A percentile compares a stretch with the other conserved stretches of the same genome.
phyloP scores from a whole-genome alignment of 805 yeast species.

The Nakazawaea molendinolei region DNA sequence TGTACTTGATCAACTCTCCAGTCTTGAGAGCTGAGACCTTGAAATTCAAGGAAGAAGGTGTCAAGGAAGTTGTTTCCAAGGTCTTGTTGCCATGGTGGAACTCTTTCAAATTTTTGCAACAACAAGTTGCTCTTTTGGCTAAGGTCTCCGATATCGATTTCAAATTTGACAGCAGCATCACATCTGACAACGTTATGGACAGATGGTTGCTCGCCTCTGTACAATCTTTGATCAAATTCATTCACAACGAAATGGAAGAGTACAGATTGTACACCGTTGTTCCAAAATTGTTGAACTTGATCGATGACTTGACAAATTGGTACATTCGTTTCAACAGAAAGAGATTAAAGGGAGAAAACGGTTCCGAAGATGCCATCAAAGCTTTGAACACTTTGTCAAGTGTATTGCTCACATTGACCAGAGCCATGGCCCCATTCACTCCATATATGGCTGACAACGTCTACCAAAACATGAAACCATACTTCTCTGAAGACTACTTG shows the following conservation, averaged over 20 bases:
- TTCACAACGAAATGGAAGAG: constrained; percentile 83
- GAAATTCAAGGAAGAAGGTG: constrained; percentile 98
- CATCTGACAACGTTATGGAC: constrained; percentile 90
- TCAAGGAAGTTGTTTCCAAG: constrained; percentile 92
- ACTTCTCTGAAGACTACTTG: constrained; percentile 55
- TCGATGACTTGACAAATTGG: constrained; percentile 97
- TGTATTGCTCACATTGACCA: constrained; percentile 77
- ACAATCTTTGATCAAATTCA: constrained; percentile 81
- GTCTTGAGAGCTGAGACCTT: constrained; percentile 94
- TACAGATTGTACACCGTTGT: constrained; percentile 95
- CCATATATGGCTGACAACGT: constrained; percentile 92
- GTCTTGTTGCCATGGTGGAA: constrained; percentile 99
- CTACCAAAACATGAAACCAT: constrained; percentile 65
- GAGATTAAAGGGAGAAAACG: constrained; percentile 94
- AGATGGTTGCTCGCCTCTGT: constrained; percentile 95
- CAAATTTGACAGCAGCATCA: constrained; percentile 57
- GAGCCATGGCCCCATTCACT: constrained; percentile 99
- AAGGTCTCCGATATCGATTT: constrained; percentile 69
- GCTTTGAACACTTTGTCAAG: constrained; percentile 91
- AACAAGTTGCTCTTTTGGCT: constrained; percentile 78
- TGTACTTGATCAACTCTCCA: constrained; percentile 95
- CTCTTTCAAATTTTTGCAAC: constrained; percentile 93
- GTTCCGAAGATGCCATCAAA: constrained; percentile 72
- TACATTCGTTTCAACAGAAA: constrained; percentile 96
- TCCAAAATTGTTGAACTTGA: constrained; percentile 79